Base-by-base conservation (phyloP, 345 rosid species). In the Toxicodendron radicans region DNA sequence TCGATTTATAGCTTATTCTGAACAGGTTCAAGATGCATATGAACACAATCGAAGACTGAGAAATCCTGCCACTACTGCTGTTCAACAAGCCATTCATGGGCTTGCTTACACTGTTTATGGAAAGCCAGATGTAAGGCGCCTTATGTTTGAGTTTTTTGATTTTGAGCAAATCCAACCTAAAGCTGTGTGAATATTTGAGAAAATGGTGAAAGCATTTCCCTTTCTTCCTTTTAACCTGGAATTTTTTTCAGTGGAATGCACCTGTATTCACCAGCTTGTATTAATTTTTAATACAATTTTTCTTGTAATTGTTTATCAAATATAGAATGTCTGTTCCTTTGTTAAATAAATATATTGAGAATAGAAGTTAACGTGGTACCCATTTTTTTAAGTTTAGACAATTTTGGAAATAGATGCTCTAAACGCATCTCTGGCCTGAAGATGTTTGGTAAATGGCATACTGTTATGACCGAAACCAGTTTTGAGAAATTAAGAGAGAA, bases 91-190 rank as follows among this genome's bases (percentile, higher is more conserved):
- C 54, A 72, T 95, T 69, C 99, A 95, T 35, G 99, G 99, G 1
- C 93, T 95, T 3, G 81, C 98, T 0, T 95, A 95, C 74, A 83
- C 93, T 0, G 85, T 91, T 45, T 92, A 92, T 3, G 98, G 99
- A 21, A 91, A 92, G 73, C 88, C 97, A 0, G 99, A 95, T 56
- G 98, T 92, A 1, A 79, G 99, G 59, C 88, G 98, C 68, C 93
- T 95, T 57, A 91, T 92, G 97, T 95, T 92, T 54, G 97, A 91
- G 72, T 93, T 92, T 78, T 95, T 95, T 63, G 96, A 95, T 85
- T 95, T 95, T 7, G 99, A 95, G 85, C 96, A 92, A 83, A 87
- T 80, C 64, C 99, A 87, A 77, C 95, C 99, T 10, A 95, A 95
- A 82, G 78, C 90, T 67, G 84, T 95, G 58, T 89, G 82, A 91